Evolutionary conservation across 2,329 filamentous ascomycete genomes (phyloP).

Genomic region (Tolypocladium nubicola): DNA sequence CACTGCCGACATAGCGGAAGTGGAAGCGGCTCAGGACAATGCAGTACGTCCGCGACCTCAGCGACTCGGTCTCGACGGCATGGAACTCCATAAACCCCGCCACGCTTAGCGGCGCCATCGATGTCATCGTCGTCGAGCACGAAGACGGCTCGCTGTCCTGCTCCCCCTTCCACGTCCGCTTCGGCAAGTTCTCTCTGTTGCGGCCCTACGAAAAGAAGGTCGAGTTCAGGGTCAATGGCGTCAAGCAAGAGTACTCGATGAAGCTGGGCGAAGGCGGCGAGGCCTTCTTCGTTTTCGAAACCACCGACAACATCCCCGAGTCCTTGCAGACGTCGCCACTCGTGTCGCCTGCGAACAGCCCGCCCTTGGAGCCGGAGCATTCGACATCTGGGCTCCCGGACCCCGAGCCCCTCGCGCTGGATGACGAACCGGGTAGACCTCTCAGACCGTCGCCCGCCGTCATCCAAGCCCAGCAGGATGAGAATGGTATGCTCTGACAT

Average conservation of each 20-base stretch:
- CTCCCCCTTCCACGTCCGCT: constrained; percentile 96
- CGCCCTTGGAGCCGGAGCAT: constrained; percentile 42
- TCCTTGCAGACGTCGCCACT: constrained; percentile 90
- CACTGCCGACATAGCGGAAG: background rate
- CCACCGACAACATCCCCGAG: constrained; percentile 81
- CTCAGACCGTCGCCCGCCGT: constrained; percentile 35
- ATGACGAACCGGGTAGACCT: constrained; percentile 26
- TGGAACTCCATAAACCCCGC: constrained; percentile 99
- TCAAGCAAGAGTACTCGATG: constrained; percentile 91
- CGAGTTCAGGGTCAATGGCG: constrained; percentile 89
- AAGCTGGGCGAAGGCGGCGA: constrained; percentile 96
- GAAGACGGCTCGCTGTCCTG: constrained; percentile 84
- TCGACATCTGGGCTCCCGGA: constrained; percentile 42
- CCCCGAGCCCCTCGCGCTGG: constrained; percentile 59
- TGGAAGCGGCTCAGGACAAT: constrained; percentile 39
- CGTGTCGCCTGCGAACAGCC: constrained; percentile 81
- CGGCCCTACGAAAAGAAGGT: constrained; percentile 98
- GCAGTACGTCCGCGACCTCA: constrained; percentile 97
- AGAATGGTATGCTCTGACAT: constrained; percentile 16
- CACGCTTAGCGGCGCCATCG: constrained; percentile 93
- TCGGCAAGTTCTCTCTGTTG: constrained; percentile 94
- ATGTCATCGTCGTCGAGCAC: constrained; percentile 96
- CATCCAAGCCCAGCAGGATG: constrained; percentile 19
- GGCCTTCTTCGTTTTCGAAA: constrained; percentile 98
- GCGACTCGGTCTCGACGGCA: constrained; percentile 91